These are phyloP conservation scores for Hypocrella siamensis DNA, from an alignment of 2,329 filamentous ascomycete genomes.

Conservation along the genomic window DNA sequence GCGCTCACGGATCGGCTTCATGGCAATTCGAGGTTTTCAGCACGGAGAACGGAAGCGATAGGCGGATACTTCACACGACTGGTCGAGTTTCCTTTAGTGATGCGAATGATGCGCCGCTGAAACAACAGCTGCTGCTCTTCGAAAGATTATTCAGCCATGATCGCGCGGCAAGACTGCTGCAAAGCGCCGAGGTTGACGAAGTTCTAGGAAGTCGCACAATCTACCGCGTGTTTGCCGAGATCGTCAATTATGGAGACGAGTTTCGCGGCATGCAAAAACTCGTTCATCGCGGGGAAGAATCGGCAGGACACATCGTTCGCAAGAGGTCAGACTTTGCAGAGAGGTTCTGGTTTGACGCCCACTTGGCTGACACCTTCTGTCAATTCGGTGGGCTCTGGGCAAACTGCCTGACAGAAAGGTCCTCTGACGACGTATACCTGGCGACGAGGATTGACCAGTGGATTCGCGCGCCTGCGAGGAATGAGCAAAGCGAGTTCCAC, in stretches of 20 bases:
- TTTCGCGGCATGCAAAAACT: conserved; percentile 13
- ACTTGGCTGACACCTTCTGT: conserved; percentile 15
- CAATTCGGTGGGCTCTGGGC: conserved; percentile 21
- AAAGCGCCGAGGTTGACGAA: conserved; percentile 12
- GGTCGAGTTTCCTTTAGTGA: background rate
- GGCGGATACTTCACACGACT: background rate
- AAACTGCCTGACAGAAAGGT: conserved; percentile 15
- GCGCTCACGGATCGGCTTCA: no score
- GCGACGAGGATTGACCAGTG: conserved; percentile 13
- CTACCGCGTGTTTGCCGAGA: conserved; percentile 16
- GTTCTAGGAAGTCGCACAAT: conserved; percentile 18
- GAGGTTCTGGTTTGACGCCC: conserved; percentile 12
- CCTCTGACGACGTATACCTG: conserved; percentile 16
- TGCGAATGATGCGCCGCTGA: background rate
- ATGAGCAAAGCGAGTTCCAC: no score
- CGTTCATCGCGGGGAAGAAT: conserved; percentile 11
- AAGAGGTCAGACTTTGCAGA: conserved; percentile 6
- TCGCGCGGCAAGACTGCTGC: conserved; percentile 11
- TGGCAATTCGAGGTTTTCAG: no score
- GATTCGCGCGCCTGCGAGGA: conserved; percentile 14
- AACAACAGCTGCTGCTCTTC: conserved; percentile 1
- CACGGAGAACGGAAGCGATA: no score
- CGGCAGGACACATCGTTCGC: conserved; percentile 13
- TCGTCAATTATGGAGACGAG: conserved; percentile 18
- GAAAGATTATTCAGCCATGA: conserved; percentile 13